Base-by-base conservation (phyloP, 1,284 basidiomycete species). In the Trichosporon asahii region DNA sequence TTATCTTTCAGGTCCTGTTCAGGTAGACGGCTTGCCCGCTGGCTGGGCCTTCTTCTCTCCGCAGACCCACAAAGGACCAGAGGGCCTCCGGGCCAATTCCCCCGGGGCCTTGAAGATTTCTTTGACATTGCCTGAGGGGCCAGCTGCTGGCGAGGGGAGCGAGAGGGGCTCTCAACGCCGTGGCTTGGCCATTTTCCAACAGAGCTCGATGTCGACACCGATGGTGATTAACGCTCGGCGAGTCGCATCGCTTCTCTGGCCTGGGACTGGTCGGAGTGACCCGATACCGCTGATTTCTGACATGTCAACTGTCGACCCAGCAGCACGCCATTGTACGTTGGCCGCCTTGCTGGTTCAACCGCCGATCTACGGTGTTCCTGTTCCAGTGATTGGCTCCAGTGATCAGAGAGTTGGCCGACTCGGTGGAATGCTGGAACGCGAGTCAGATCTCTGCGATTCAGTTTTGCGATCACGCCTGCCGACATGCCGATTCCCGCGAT, bases 371-470 rank as follows among this genome's bases (percentile, higher is more conserved):
- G 27, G 29, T 31, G 27, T 31, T n/a, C 18, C 57, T 31, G 15
- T 7, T n/a, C 2, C 2, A 61, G 2, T 9, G 3, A 61, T 61
- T 61, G 57, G 57, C 57, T n/a, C 12, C 14, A 18, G 8, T 33
- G 57, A 61, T 61, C 57, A 61, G 57, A 61, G 14, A 61, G 57
- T 31, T 61, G 57, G 29, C 57, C 57, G 57, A 61, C 5, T 31
- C 18, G 27, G 18, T 61, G 57, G 55, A 61, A 61, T 61, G 57
- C 23, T n/a, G 27, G 18, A 33, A 33, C 18, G 29, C 57, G 57
- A 61, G 29, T 61, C 29, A 53, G 21, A 33, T 53, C 49, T 18
- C 11, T 23, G 21, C 49, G 23, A 21, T 4, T 21, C n/a, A 53
- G 29, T 31, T 61, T 31, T 61, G 57, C 27, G 57, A 61, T 31